Base-by-base conservation (phyloP, 108 stramenopile genomes). In the Cylindrotheca closterium region DNA sequence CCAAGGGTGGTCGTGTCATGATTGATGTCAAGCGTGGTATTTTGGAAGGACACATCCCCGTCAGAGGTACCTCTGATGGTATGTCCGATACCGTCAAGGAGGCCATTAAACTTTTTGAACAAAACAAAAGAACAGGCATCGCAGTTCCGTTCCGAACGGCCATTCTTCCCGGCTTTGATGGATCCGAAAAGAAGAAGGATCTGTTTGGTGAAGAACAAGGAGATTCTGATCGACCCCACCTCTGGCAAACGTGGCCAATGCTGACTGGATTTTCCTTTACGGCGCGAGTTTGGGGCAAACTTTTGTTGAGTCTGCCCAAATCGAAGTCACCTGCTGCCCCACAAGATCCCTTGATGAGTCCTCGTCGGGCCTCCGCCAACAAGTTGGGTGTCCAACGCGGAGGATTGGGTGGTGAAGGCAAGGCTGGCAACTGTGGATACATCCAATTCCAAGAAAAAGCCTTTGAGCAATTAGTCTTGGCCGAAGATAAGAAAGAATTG, bases 181-280 rank as follows among this genome's bases (percentile, higher is more conserved):
- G 55, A 5, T 22, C 28, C 51, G 21, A 60, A 3, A 64, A 70
- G 17, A 60, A 65, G 23, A 30, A 29, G 17, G 49, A 61, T 12
- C 25, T 63, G 45, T 52, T 65, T 25, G 45, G 23, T 8, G 51
- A 50, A 34, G 55, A 66, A 24, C 33, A 52, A 25, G 55, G 55
- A 1, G 79, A 80, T 55, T 81, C 78, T 15, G 84, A 85, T 68
- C 74, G 75, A n/a, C 51, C 46, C 0, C 71, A 73, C 1, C 64
- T 85, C 10, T 85, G 84, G 84, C 77, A 78, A 60, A 60, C 75
- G 23, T 89, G 87, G 88, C 85, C 88, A 17, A 78, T 51, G 47
- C 24, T 82, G 25, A 55, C 76, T 56, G 88, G 88, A 22, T 89
- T 86, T 67, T 84, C 82, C 19, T 75, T 89, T 24, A 85, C 84